A percentile compares a stretch with the other conserved stretches of the same genome.
Conservation (phyloP, 163 green algal genomes). For the Scenedesmus sp. region DNA sequence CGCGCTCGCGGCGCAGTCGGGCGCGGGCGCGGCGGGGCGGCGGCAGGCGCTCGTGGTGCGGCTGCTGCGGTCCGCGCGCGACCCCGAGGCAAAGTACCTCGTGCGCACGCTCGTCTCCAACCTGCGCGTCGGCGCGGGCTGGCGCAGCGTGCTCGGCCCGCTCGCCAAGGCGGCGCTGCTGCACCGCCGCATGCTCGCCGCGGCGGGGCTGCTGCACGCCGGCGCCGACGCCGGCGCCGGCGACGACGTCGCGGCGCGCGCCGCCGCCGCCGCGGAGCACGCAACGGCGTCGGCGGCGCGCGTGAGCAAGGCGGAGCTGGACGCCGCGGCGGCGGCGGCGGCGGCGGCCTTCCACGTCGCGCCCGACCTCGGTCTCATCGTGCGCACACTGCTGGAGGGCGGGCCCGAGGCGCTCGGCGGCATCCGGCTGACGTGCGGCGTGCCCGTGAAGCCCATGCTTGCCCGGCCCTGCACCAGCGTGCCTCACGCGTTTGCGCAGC, state of each 20-base stretch:
- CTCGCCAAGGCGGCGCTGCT: constrained; percentile 70
- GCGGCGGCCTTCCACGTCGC: constrained; percentile 72
- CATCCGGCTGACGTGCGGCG: constrained; percentile 65
- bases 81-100: constrained; percentile 80
- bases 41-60: constrained; percentile 62
- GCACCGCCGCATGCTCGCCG: constrained; percentile 46
- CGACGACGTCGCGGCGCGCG: not conserved
- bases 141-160: constrained; percentile 77
- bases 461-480: constrained; percentile 75
- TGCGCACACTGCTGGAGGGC: constrained; percentile 62
- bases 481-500: constrained; percentile 40
- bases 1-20: constrained; percentile 65
- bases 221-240: not conserved
- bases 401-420: constrained; percentile 64
- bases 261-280: not conserved
- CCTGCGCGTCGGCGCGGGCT: constrained; percentile 85
- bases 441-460: constrained; percentile 91
- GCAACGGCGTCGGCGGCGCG: not conserved
- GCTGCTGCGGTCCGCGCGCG: constrained; percentile 69
- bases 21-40: constrained; percentile 58
- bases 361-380: too few species aligned
- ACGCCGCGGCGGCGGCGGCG: constrained; percentile 68
- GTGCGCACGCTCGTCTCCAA: constrained; percentile 80
- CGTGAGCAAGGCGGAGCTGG: constrained; percentile 61
- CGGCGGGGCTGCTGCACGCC: not conserved